Conservation (phyloP, 2,329 filamentous ascomycete genomes). For the Nemania sp. region DNA sequence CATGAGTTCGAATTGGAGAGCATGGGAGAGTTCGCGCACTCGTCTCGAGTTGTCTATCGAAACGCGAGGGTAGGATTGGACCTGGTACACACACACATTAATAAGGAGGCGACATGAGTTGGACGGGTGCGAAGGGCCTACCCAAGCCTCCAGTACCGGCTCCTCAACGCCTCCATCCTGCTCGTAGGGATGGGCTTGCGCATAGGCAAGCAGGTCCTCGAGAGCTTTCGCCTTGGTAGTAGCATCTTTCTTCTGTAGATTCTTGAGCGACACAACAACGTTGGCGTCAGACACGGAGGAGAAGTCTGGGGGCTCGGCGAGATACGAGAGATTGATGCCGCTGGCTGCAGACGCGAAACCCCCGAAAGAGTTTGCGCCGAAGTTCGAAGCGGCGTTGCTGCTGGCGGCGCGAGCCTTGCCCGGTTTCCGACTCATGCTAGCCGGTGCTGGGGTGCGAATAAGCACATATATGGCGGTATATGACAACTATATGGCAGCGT, state of each 20-base stretch:
- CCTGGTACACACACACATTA: constrained; percentile 61
- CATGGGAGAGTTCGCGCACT: constrained; percentile 88
- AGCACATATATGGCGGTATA: constrained; percentile 18
- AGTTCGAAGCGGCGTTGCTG: constrained; percentile 45
- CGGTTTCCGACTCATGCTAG: constrained; percentile 50
- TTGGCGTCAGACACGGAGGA: constrained; percentile 81
- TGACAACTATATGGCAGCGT: too few species aligned
- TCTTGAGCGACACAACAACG: constrained; percentile 91
- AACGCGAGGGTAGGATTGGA: constrained; percentile 85
- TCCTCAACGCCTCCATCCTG: constrained; percentile 77
- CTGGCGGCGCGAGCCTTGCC: constrained; percentile 48
- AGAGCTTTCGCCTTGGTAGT: constrained; percentile 92
- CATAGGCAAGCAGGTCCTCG: constrained; percentile 80
- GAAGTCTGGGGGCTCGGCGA: constrained; percentile 86
- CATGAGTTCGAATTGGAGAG: constrained; percentile 73
- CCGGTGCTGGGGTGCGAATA: constrained; percentile 8
- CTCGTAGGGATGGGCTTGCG: constrained; percentile 66
- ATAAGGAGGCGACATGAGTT: neutral
- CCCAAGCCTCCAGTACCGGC: constrained; percentile 88
- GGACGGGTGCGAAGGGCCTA: constrained; percentile 53
- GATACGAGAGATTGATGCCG: constrained; percentile 78
- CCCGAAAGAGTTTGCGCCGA: constrained; percentile 42
- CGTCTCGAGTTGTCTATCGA: constrained; percentile 91
- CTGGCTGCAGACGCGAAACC: constrained; percentile 57
- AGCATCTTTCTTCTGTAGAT: constrained; percentile 90